Conservation (phyloP, 2,329 filamentous ascomycete species). For the Pyrenochaeta sp. region DNA sequence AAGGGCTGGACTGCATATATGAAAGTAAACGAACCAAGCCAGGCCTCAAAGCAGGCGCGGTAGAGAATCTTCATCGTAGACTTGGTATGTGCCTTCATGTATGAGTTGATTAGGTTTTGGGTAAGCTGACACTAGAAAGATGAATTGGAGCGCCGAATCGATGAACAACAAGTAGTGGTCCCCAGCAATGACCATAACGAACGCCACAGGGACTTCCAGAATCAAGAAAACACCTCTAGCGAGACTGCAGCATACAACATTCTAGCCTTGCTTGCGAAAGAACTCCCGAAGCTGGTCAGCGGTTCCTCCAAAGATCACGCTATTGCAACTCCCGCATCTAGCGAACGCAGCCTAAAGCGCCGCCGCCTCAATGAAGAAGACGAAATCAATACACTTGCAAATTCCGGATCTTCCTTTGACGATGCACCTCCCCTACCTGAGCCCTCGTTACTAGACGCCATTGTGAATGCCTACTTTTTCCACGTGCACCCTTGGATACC, state of each 20-base stretch:
- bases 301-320: neutral
- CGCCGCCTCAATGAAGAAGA: constrained; percentile 9
- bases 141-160: constrained; percentile 17
- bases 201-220: neutral
- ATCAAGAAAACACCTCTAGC: neutral
- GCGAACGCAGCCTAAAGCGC: constrained; percentile 12
- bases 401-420: too few relatives aligned
- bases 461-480: constrained; percentile 17
- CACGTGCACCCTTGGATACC: constrained; percentile 26
- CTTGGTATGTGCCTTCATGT: constrained; percentile 9
- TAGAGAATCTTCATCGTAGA: constrained; percentile 25
- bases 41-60: constrained; percentile 25
- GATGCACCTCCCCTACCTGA: constrained; percentile 2
- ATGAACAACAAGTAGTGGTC: constrained; percentile 4
- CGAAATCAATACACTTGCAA: too few relatives aligned
- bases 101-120: neutral
- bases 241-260: constrained; percentile 13
- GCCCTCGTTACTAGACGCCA: constrained; percentile 5
- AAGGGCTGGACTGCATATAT: constrained; percentile 24
- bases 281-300: constrained; percentile 22
- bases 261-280: constrained; percentile 18
- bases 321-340: constrained; percentile 2
- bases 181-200: neutral
- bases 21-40: constrained; percentile 24
- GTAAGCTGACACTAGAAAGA: constrained; percentile 8